Conservation (phyloP, 2,329 filamentous ascomycete species). For the Lachnellula cervina region DNA sequence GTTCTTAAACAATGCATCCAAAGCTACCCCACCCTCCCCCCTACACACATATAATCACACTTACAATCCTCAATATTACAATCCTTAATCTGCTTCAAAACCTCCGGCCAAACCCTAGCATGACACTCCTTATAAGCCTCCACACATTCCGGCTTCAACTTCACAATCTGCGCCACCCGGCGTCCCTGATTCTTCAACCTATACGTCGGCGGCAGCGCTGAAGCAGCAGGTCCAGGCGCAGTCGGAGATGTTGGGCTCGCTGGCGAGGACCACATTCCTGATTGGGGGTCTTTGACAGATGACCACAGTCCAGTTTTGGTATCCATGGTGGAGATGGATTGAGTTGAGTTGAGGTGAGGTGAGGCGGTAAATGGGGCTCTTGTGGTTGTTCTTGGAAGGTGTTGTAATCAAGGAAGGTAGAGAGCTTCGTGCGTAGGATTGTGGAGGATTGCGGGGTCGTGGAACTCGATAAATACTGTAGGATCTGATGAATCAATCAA, state of each 20-base stretch:
- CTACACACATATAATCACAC: constrained; percentile 13
- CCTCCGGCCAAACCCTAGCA: constrained; percentile 70
- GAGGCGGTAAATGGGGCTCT: too few species aligned
- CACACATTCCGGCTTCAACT: constrained; percentile 61
- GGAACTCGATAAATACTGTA: too few species aligned
- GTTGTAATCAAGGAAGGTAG: too few species aligned
- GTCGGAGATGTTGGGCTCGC: constrained; percentile 22
- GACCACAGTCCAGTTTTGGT: neutral
- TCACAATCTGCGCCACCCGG: constrained; percentile 68
- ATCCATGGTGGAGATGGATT: neutral
- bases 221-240: neutral
- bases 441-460: too few species aligned
- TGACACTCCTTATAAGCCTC: constrained; percentile 71
- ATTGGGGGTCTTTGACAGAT: neutral
- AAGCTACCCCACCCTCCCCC: neutral
- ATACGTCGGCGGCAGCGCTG: constrained; percentile 11
- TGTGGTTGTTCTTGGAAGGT: too few species aligned
- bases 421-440: too few species aligned
- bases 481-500: too few species aligned
- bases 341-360: neutral
- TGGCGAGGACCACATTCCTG: constrained; percentile 18
- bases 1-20: neutral
- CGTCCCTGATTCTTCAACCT: constrained; percentile 39
- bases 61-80: constrained; percentile 70
- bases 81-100: constrained; percentile 68